Conservation (phyloP, 768 basidiomycete species). For the Aureoboletus auriporus region DNA sequence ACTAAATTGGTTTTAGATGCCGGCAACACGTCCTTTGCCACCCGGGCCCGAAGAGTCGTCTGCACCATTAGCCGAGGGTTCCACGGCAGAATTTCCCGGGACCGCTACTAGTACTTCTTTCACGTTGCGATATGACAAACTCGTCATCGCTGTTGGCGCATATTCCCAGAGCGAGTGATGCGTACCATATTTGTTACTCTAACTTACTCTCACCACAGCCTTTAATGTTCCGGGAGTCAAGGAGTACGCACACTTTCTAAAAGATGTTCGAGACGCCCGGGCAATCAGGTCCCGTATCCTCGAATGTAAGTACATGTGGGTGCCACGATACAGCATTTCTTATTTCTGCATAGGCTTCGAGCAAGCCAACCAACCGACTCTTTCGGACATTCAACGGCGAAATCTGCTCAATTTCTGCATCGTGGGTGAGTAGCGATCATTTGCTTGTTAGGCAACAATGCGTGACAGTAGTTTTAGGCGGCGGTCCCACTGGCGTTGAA, state of each 20-base stretch:
- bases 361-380: constrained; percentile 76
- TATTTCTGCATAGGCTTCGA: constrained; percentile 56
- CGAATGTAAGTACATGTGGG: constrained; percentile 47
- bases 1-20: constrained; percentile 42
- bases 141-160: constrained; percentile 81
- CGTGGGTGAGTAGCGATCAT: constrained; percentile 54
- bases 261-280: constrained; percentile 73
- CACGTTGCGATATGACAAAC: constrained; percentile 68
- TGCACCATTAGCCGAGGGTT: constrained; percentile 8
- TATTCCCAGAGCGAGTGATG: constrained; percentile 69
- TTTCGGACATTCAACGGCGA: constrained; percentile 69
- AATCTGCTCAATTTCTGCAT: constrained; percentile 83
- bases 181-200: constrained; percentile 2
- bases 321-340: neutral
- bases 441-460: constrained; percentile 3
- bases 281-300: constrained; percentile 67
- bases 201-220: constrained; percentile 35
- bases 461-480: constrained; percentile 38
- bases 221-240: constrained; percentile 75
- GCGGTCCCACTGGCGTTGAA: constrained; percentile 77
- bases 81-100: constrained; percentile 18
- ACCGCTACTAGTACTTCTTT: constrained; percentile 38
- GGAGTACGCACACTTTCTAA: constrained; percentile 77
- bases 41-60: constrained; percentile 13
- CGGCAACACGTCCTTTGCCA: constrained; percentile 49